Conservation (phyloP, 768 basidiomycete genomes). For the Mycena indigotica region DNA sequence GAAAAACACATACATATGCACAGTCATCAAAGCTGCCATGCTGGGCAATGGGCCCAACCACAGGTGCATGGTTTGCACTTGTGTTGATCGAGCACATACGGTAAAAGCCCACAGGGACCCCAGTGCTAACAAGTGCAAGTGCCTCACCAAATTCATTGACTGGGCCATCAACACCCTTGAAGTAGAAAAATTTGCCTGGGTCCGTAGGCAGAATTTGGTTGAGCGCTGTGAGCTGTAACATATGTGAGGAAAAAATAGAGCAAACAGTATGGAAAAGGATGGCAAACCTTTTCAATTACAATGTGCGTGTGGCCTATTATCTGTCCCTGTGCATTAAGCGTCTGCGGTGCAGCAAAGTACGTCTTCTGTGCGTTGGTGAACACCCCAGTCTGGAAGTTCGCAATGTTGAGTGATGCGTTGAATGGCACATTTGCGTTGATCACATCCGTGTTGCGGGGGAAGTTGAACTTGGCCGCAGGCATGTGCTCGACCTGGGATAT, state of each 20-base stretch:
- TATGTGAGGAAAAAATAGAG: no score
- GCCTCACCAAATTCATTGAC: constrained; percentile 1
- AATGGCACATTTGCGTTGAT: constrained; percentile 45
- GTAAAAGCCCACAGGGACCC: constrained; percentile 48
- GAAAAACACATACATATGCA: constrained; percentile 42
- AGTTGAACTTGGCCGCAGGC: constrained; percentile 49
- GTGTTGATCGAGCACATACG: constrained; percentile 47
- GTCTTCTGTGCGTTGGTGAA: constrained; percentile 55
- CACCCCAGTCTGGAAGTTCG: constrained; percentile 44
- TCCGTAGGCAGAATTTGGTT: no score
- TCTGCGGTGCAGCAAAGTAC: constrained; percentile 56
- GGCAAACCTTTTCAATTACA: constrained; percentile 50
- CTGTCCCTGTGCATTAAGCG: constrained; percentile 42
- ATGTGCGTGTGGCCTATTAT: constrained; percentile 61
- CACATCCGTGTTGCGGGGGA: constrained; percentile 41
- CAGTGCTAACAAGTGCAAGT: constrained; percentile 34
- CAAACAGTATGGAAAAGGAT: constrained; percentile 42
- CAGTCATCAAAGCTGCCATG: no score
- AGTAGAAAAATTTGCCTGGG: constrained; percentile 60
- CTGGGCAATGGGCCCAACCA: constrained; percentile 45
- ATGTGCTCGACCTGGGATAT: no score
- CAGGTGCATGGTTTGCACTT: constrained; percentile 43
- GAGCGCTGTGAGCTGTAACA: no score
- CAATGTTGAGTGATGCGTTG: constrained; percentile 41
- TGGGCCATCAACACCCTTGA: constrained; percentile 52